Percentiles rank a stretch among this genome's conserved stretches.
Evolutionary conservation across 768 basidiomycete species (phyloP).

Genomic region (Polyporus arcularius): DNA sequence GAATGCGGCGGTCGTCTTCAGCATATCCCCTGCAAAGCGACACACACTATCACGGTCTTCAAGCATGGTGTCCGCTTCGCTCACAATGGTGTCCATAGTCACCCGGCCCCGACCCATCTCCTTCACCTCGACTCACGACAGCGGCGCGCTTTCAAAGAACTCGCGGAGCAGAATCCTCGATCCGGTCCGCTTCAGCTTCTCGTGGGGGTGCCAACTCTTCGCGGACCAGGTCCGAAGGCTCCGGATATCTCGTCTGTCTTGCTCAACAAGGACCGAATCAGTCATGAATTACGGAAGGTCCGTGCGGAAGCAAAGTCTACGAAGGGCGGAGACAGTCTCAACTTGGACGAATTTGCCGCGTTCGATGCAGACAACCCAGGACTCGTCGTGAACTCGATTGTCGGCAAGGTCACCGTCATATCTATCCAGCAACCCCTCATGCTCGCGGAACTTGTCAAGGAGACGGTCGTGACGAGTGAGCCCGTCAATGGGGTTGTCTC

Average conservation of each 20-base stretch:
- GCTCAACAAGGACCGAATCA: slow-evolving; percentile 4
- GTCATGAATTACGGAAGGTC: not conserved
- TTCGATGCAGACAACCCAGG: slow-evolving; percentile 24
- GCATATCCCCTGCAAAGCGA: not conserved
- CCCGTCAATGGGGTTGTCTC: slow-evolving; percentile 38
- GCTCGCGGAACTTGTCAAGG: slow-evolving; percentile 31
- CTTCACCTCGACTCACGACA: not conserved
- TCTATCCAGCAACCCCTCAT: slow-evolving; percentile 33
- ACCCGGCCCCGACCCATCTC: not conserved
- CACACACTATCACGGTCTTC: not conserved
- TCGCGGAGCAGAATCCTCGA: not conserved
- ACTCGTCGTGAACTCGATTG: slow-evolving; percentile 21
- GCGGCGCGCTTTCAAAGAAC: not conserved
- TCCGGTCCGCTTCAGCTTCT: not conserved
- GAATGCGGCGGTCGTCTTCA: not conserved
- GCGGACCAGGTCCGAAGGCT: not conserved
- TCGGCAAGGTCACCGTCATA: slow-evolving; percentile 29
- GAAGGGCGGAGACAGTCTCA: not conserved
- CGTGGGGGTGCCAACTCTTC: not conserved
- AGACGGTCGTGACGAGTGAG: not conserved
- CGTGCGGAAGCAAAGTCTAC: not conserved
- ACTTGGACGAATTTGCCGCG: slow-evolving; percentile 18
- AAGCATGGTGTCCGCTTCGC: not conserved
- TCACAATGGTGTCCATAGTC: not conserved
- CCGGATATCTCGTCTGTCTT: slow-evolving; percentile 2